Percentiles rank a stretch among this genome's conserved stretches.
phyloP scores from a whole-genome alignment of 2,329 filamentous ascomycete genomes.

The Beauveria pseudobassiana region DNA sequence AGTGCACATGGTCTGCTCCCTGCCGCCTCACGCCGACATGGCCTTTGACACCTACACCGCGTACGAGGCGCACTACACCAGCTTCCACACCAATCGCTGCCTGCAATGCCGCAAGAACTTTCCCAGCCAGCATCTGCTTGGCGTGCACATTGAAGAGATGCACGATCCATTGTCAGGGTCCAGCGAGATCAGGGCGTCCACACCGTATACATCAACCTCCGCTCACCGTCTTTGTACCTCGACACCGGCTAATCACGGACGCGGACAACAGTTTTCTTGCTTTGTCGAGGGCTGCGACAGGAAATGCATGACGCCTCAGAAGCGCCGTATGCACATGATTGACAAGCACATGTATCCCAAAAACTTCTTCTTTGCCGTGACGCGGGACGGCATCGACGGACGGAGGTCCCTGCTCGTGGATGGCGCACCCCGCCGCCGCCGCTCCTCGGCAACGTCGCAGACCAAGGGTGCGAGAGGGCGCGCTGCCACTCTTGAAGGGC shows the following conservation, averaged over 20 bases:
- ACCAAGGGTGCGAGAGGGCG: conserved; percentile 27
- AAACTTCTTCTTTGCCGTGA: conserved; percentile 81
- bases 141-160: conserved; percentile 81
- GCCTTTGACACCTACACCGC: conserved; percentile 68
- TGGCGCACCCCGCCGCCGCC: conserved; percentile 36
- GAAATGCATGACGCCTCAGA: conserved; percentile 74
- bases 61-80: conserved; percentile 81
- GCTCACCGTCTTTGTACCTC: neutral
- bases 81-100: conserved; percentile 77
- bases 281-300: conserved; percentile 85
- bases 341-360: conserved; percentile 91
- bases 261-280: conserved; percentile 61
- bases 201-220: conserved; percentile 50
- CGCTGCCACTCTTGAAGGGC: conserved; percentile 24
- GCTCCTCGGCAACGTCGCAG: conserved; percentile 35
- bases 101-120: conserved; percentile 81
- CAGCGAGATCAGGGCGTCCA: conserved; percentile 75
- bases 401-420: conserved; percentile 69
- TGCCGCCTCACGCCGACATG: conserved; percentile 72
- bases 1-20: conserved; percentile 64
- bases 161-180: conserved; percentile 72
- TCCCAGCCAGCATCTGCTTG: conserved; percentile 72
- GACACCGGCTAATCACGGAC: neutral
- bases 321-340: conserved; percentile 79
- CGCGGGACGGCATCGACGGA: conserved; percentile 84